Conservation (phyloP, 176 grass and related monocot species). For the Paspalum vaginatum region DNA sequence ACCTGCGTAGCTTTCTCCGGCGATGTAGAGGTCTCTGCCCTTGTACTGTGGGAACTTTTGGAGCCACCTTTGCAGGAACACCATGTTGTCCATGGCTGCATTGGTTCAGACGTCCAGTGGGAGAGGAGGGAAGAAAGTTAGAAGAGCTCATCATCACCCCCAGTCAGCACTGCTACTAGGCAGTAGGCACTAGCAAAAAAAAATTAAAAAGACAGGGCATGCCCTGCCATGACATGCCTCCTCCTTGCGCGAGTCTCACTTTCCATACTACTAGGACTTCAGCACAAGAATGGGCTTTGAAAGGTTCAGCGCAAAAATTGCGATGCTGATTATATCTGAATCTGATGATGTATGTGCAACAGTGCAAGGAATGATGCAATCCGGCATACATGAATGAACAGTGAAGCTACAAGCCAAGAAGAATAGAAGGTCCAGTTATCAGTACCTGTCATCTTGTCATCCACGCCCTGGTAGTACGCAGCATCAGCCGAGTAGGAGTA, state of each 20-base stretch:
- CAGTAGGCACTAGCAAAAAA: no score
- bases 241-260: background rate
- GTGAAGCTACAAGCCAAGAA: background rate
- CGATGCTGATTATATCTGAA: background rate
- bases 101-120: slow-evolving; percentile 38
- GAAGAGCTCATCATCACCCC: slow-evolving; percentile 35
- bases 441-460: slow-evolving; percentile 91
- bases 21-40: slow-evolving; percentile 82
- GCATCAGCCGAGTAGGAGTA: slow-evolving; percentile 85
- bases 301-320: background rate
- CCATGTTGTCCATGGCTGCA: slow-evolving; percentile 86
- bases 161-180: background rate
- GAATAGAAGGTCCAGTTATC: background rate
- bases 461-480: slow-evolving; percentile 76
- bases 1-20: slow-evolving; percentile 97
- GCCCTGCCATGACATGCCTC: background rate
- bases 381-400: background rate
- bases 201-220: slow-evolving; percentile 14
- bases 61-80: slow-evolving; percentile 93
- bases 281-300: no score
- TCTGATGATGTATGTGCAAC: background rate
- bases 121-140: slow-evolving; percentile 34
- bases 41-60: slow-evolving; percentile 88
- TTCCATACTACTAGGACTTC: background rate
- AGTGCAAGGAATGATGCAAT: background rate